Base-by-base conservation (phyloP, 345 rosid genomes). In the Sisymbrium irio region DNA sequence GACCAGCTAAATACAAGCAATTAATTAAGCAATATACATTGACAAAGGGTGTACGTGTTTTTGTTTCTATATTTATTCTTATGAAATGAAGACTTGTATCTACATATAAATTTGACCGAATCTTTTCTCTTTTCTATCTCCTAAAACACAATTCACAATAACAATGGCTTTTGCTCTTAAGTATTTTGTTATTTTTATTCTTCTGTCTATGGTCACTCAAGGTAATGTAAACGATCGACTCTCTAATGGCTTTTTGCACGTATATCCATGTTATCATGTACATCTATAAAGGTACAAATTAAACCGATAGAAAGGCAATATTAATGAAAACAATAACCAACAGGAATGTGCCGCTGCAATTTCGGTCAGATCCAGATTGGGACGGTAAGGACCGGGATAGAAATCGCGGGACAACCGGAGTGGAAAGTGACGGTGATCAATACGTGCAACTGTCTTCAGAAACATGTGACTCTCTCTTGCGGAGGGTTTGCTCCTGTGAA, bases 341-440 rank as follows among this genome's bases (percentile, higher is more conserved):
- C 63, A 58, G 75, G 75, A 42, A 10, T 61, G 25, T 42, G 79
- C 49, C 5, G 4, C 7, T 76, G 79, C 37, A 56, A 27, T 5
- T 37, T 39, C 59, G 59, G 2, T 13, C 9, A 44, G 1, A 30
- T 69, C 39, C 6, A 13, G 53, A 69, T 76, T 60, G 75, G 53
- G 1, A 47, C 53, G 64, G 75, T 33, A 18, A 53, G 65, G 58
- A 76, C 79, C 0, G 65, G 75, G 7, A 36, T 17, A 69, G 44
- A 44, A 15, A 17, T 76, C 33, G 41, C 7, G 8, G 71, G 60
- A 36, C 10, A 76, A 62, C 32, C n/a, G 25, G 79, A 69, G 66
- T 76, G 79, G 79, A 62, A 37, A 62, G 75, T 76, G 60, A 62
- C 65, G 33, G 75, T 76, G 45, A 30, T 2, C 14, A 76, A 76